Conservation (phyloP, 1,284 basidiomycete species). For the Cryptococcus amylolentus region DNA sequence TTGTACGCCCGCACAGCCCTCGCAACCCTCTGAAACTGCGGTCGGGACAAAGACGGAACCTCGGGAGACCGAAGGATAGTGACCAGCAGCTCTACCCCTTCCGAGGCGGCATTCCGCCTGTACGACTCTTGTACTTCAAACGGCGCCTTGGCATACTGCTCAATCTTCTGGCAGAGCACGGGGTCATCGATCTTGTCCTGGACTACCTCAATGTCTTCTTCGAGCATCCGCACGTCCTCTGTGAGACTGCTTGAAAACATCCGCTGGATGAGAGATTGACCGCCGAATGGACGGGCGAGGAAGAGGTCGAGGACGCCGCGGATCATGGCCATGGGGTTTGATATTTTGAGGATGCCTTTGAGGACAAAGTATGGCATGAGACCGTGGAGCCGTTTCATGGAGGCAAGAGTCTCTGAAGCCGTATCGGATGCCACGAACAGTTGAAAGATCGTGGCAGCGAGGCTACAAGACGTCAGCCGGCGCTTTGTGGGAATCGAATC, state of each 20-base stretch:
- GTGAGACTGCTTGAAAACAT: slow-evolving; percentile 92
- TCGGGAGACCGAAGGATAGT: slow-evolving; percentile 78
- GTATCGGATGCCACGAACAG: slow-evolving; percentile 90
- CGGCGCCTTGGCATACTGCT: slow-evolving; percentile 79
- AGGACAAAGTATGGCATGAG: slow-evolving; percentile 98
- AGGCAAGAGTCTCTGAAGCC: slow-evolving; percentile 81
- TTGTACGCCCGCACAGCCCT: slow-evolving; percentile 72
- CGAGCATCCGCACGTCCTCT: slow-evolving; percentile 79
- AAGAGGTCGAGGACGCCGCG: slow-evolving; percentile 88
- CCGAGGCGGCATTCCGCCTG: slow-evolving; percentile 69
- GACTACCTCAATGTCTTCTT: slow-evolving; percentile 81
- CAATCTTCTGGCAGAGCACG: slow-evolving; percentile 80
- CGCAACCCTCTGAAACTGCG: slow-evolving; percentile 73
- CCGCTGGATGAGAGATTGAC: slow-evolving; percentile 80
- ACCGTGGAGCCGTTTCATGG: slow-evolving; percentile 88
- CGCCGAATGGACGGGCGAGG: slow-evolving; percentile 95
- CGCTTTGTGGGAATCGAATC: not conserved
- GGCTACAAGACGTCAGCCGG: slow-evolving; percentile 47
- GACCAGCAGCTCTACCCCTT: slow-evolving; percentile 74
- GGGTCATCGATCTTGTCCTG: slow-evolving; percentile 85
- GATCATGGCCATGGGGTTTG: slow-evolving; percentile 96
- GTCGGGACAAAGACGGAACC: slow-evolving; percentile 66
- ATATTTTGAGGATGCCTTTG: slow-evolving; percentile 85
- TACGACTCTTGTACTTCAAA: slow-evolving; percentile 80
- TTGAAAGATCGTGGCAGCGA: slow-evolving; percentile 95